Conservation (phyloP, 495 filamentous ascomycete species). For the Umbilicaria muhlenbergii region DNA sequence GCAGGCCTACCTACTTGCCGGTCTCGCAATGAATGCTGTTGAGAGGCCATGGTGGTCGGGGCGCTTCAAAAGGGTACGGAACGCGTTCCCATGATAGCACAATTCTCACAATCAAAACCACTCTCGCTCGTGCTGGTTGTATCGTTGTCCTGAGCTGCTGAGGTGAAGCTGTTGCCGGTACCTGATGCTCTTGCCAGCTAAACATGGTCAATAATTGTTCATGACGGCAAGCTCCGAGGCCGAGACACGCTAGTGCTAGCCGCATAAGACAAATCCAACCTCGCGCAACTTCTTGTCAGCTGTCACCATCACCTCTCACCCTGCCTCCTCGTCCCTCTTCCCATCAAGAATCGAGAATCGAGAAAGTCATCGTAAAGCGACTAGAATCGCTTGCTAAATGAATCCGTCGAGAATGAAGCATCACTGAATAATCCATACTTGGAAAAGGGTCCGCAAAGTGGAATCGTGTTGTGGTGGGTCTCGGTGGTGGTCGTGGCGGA, state of each 20-base stretch:
- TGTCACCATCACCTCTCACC: not conserved
- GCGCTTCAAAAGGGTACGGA: conserved; percentile 4
- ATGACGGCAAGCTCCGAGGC: not conserved
- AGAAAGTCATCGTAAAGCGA: no score
- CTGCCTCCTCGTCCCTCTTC: no score
- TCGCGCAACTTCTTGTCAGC: not conserved
- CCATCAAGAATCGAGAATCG: no score
- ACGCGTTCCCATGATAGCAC: not conserved
- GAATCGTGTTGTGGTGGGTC: no score
- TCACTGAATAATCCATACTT: no score
- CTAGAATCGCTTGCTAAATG: no score
- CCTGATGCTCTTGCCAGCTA: not conserved
- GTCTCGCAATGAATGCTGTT: conserved; percentile 70
- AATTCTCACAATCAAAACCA: no score
- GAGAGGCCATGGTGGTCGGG: conserved; percentile 45
- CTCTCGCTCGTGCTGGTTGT: no score
- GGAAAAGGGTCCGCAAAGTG: no score
- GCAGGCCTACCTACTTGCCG: conserved; percentile 77
- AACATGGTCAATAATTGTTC: conserved; percentile 2
- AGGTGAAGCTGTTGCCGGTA: not conserved
- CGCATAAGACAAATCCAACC: not conserved
- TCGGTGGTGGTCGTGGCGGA: no score
- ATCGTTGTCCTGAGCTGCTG: no score
- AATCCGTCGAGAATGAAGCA: no score
- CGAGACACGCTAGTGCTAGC: not conserved